A percentile compares a stretch with the other conserved stretches of the same genome.
Evolutionary conservation across 1,284 basidiomycete species (phyloP).

Genomic region (Fomitopsis betulina): DNA sequence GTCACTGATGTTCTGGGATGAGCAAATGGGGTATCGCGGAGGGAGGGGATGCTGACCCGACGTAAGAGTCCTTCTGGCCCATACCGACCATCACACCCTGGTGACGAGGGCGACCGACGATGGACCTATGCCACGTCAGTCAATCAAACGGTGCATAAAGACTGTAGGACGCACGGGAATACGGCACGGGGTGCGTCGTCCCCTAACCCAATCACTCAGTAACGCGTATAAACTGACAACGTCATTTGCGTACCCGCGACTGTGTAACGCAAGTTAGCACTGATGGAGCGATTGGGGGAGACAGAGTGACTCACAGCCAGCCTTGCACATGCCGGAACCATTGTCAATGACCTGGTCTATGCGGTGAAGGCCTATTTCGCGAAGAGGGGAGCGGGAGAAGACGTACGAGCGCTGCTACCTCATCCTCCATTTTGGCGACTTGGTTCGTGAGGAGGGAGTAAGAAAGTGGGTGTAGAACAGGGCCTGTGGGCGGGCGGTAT

Average conservation of each 20-base stretch:
- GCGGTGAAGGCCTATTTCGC: not conserved
- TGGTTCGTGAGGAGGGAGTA: constrained; percentile 21
- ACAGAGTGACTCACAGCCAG: constrained; percentile 65
- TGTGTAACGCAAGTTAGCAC: constrained; percentile 26
- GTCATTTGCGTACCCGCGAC: constrained; percentile 42
- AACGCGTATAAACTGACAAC: not conserved
- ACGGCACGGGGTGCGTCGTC: constrained; percentile 71
- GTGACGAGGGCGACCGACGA: constrained; percentile 91
- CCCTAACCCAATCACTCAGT: constrained; percentile 32
- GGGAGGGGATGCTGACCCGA: constrained; percentile 47
- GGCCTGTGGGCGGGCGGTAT: constrained; percentile 11
- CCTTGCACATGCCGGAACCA: constrained; percentile 91
- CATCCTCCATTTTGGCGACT: constrained; percentile 31
- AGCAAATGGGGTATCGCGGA: constrained; percentile 1
- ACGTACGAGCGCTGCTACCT: constrained; percentile 32
- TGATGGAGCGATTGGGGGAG: constrained; percentile 2
- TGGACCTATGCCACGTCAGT: constrained; percentile 48
- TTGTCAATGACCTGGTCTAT: constrained; percentile 68
- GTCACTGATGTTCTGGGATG: constrained; percentile 45
- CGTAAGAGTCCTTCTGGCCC: constrained; percentile 86
- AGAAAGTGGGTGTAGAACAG: constrained; percentile 13
- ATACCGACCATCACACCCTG: constrained; percentile 91
- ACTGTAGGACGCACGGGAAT: constrained; percentile 48
- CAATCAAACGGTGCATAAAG: not conserved
- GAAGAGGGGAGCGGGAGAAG: not conserved